phyloP scores from a whole-genome alignment of 352 stramenopile species.

The Thalassiosira ordinaria region DNA sequence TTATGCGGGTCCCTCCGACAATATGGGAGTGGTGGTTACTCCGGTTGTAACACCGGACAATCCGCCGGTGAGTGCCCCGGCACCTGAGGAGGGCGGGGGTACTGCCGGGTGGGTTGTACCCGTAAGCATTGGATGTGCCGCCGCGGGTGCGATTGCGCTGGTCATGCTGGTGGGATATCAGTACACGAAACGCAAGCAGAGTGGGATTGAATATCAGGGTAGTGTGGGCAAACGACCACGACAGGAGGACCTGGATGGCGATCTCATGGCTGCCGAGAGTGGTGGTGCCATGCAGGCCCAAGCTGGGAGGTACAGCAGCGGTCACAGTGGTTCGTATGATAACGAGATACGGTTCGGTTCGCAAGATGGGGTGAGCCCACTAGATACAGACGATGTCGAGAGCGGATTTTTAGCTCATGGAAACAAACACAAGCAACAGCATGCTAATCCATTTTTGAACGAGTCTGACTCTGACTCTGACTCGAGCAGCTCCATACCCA shows the following conservation, averaged over 20 bases:
- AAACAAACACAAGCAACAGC: too few relatives aligned
- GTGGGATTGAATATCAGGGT: slow-evolving; percentile 6
- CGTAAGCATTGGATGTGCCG: slow-evolving; percentile 31
- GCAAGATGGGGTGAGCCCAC: too few relatives aligned
- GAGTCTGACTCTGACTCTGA: slow-evolving; percentile 6
- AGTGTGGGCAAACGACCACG: background rate
- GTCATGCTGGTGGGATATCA: slow-evolving; percentile 23
- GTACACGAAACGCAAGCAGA: slow-evolving; percentile 10
- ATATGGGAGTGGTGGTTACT: slow-evolving; percentile 1
- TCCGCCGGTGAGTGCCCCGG: background rate
- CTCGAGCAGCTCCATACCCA: slow-evolving; percentile 7
- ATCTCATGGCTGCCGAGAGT: background rate
- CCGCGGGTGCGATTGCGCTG: slow-evolving; percentile 9
- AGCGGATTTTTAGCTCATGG: too few relatives aligned
- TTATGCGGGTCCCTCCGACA: slow-evolving; percentile 9
- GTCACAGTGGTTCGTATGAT: slow-evolving; percentile 5
- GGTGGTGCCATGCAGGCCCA: too few relatives aligned
- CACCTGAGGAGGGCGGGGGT: background rate
- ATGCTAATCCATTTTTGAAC: slow-evolving; percentile 20
- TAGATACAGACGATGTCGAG: too few relatives aligned
- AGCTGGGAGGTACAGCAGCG: too few relatives aligned
- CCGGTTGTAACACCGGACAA: background rate
- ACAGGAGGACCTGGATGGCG: background rate
- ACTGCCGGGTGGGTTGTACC: slow-evolving; percentile 37
- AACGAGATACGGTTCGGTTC: background rate